Base-by-base conservation (phyloP, 768 basidiomycete genomes). In the Suillus weaverae region DNA sequence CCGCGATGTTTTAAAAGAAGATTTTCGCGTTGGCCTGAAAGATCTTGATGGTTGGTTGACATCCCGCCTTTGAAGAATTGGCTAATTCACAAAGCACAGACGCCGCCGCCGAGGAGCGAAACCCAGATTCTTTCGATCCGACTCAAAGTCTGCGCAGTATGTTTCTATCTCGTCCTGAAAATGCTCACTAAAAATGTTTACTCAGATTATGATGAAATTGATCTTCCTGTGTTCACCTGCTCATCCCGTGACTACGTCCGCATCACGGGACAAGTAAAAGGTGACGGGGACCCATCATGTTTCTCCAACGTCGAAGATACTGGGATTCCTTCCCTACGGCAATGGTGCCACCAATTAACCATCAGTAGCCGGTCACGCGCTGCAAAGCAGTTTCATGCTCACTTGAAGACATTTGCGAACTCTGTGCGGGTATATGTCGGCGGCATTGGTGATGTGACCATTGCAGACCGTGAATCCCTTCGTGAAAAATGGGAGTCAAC, bases 231-330 rank as follows among this genome's bases (percentile, higher is more conserved):
- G 13, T 88, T 88, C 72, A 86, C 85, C 20, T 82, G 80, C 63
- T 88, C 87, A 1, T 81, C 84, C 46, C 81, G 86, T 20, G 86
- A 89, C 71, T 88, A 89, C 67, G 80, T 86, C 20, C 77, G 86
- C 48, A 70, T 88, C 30, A 86, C 81, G 50, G 86, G 82, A 16
- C 85, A 87, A 76, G 82, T 86, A 33, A 83, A 83, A 69, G 86
- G 86, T 33, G 87, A 89, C 62, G 86, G 87, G 16, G 82, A 82
- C 30, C 81, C 86, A 1, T 72, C 81, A 0, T 87, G 85, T 68
- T 88, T 87, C 74, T 78, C 81, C 48, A 80, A 82, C 63, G 69
- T 79, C n/a, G 71, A 79, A 11, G 82, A 87, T 65, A 87, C 85
- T 7, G 83, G 84, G 4, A 81, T 88, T 48, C 86, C 86, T 6